These are phyloP conservation scores for Adansonia gregorii DNA, from an alignment of 441 rosid species.

Conservation along the genomic window DNA sequence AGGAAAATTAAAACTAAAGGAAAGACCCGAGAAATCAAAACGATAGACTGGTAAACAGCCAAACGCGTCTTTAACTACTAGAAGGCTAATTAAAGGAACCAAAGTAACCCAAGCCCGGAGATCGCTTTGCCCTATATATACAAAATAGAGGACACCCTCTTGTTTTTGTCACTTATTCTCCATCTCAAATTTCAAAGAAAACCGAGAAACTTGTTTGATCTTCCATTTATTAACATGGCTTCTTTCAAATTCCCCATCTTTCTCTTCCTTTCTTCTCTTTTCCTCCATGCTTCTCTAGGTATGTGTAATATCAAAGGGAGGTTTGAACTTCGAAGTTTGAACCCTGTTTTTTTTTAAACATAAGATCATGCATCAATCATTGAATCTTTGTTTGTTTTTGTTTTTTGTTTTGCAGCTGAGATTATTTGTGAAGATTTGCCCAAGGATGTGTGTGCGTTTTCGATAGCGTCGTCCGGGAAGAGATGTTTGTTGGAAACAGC, in stretches of 20 bases:
- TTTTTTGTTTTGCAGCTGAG: constrained; percentile 45
- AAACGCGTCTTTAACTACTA: constrained; percentile 26
- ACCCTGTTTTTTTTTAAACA: background rate
- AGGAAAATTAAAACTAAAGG: background rate
- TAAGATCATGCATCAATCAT: no score
- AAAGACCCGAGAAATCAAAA: background rate
- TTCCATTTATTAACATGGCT: background rate
- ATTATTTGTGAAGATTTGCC: constrained; percentile 74
- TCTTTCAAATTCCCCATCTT: constrained; percentile 48
- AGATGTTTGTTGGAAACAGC: constrained; percentile 83
- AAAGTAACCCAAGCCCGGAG: background rate
- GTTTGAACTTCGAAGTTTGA: no score
- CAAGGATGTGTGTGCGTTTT: constrained; percentile 65
- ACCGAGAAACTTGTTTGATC: background rate
- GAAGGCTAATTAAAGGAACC: background rate
- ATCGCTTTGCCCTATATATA: constrained; percentile 1
- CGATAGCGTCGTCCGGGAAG: constrained; percentile 75
- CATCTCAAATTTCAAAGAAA: background rate
- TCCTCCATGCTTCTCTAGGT: constrained; percentile 69
- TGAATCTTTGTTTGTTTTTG: background rate
- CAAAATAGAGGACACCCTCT: background rate
- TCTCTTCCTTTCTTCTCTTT: constrained; percentile 60
- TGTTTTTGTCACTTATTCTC: constrained; percentile 23
- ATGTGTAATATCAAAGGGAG: background rate
- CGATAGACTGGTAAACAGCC: constrained; percentile 5